Conservation (phyloP, 1,139 yeast genomes). For the Nakaseomyces glabratus region DNA sequence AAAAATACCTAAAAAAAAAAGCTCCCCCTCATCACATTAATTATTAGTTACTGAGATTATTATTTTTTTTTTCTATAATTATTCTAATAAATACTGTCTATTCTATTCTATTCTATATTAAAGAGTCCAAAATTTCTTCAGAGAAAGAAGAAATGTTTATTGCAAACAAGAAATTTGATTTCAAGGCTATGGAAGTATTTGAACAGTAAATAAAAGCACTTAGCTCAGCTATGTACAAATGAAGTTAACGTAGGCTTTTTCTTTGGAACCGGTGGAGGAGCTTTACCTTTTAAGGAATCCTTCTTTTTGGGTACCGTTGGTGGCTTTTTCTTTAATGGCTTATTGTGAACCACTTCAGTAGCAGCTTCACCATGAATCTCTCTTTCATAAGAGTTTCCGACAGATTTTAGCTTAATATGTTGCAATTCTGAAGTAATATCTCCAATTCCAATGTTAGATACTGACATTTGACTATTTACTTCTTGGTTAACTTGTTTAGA, state of each 20-base stretch:
- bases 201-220: too few relatives aligned
- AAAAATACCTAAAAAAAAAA: not conserved
- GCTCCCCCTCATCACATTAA: too few relatives aligned
- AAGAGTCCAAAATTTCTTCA: too few relatives aligned
- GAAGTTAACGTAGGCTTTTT: constrained; percentile 13
- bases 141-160: not conserved
- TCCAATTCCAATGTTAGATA: constrained; percentile 4
- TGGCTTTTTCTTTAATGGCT: constrained; percentile 13
- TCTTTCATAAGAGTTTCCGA: constrained; percentile 9
- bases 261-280: constrained; percentile 14
- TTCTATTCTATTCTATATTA: too few relatives aligned
- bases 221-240: too few relatives aligned
- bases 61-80: too few relatives aligned
- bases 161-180: too few relatives aligned
- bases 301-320: constrained; percentile 11
- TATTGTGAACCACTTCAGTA: constrained; percentile 7
- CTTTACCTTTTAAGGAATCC: constrained; percentile 4
- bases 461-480: too few relatives aligned
- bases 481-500: too few relatives aligned
- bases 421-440: constrained; percentile 9
- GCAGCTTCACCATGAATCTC: constrained; percentile 10
- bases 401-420: constrained; percentile 11
- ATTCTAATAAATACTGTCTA: too few relatives aligned
- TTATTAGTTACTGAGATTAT: too few relatives aligned
- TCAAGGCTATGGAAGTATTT: too few relatives aligned